Evolutionary conservation across 306 rosid species (phyloP), one percentile per base, ranked within the genome.

Genomic region (Vachellia collinsii): DNA sequence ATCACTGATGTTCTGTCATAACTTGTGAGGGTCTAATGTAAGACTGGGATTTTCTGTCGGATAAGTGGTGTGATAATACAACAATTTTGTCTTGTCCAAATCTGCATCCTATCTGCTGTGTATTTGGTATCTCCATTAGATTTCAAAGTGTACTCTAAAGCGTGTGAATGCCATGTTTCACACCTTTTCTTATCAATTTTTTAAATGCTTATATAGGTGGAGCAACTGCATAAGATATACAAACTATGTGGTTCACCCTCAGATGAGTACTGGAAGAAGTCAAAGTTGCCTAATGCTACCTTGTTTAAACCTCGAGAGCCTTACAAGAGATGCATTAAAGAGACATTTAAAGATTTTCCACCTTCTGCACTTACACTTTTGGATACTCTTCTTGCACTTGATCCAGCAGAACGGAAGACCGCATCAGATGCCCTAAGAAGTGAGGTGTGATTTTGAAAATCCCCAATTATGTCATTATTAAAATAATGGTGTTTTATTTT

Each of bases 191-290:
- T n/a, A 63, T 17, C 65, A 80, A 47, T 76, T 29, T 78, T 42
- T 74, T 65, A 65, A 41, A 63, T 81, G 63, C 79, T 77, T 76
- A 11, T 51, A 11, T 76, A 94, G 99, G 99, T 94, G 79, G 99
- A 94, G 88, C 99, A 94, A 80, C 86, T 94, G 64, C 99, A 94
- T 79, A 94, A 93, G 90, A 94, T 94, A 89, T 94, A 89, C 88
- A 93, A 94, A 85, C 88, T 93, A 44, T 94, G 99, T 53, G 99
- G 99, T 86, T 93, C 99, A 73, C 97, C 97, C 63, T 85, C 99
- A 7, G 99, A 94, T 78, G 99, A 93, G 74, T 94, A 93, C 78
- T 94, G 94, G 91, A 91, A 81, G 81, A 94, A 83, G 78, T 91
- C 97, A 54, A 94, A 86, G 92, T 81, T 94, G 87, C 97, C 97